phyloP scores from a whole-genome alignment of 2,329 filamentous ascomycete species.

The Beauveria pseudobassiana region DNA sequence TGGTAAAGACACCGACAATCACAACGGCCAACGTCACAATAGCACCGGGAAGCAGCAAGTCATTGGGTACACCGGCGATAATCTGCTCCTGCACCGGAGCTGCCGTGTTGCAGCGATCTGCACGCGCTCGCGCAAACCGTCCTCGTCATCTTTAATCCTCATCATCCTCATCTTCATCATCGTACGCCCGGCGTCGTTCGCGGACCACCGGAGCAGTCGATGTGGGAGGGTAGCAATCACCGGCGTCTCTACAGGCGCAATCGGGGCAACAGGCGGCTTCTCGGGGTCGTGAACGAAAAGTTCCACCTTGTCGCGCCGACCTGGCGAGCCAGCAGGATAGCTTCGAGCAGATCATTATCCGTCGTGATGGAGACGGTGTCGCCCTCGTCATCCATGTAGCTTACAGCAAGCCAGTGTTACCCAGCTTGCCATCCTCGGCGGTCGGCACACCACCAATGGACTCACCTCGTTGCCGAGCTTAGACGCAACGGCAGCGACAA shows the following conservation, averaged over 20 bases:
- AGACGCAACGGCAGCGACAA: slow-evolving; percentile 67
- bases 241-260: slow-evolving; percentile 40
- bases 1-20: slow-evolving; percentile 86
- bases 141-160: slow-evolving; percentile 31
- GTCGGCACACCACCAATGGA: slow-evolving; percentile 72
- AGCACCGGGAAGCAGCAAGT: slow-evolving; percentile 84
- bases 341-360: slow-evolving; percentile 85
- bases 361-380: slow-evolving; percentile 96
- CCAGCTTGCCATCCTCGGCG: slow-evolving; percentile 72
- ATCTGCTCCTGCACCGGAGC: slow-evolving; percentile 60
- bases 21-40: slow-evolving; percentile 93
- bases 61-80: slow-evolving; percentile 88
- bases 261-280: slow-evolving; percentile 68
- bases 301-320: slow-evolving; percentile 85
- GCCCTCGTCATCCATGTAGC: slow-evolving; percentile 94
- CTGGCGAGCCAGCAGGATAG: slow-evolving; percentile 74
- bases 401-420: slow-evolving; percentile 75
- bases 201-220: slow-evolving; percentile 41
- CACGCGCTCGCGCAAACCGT: too few relatives aligned
- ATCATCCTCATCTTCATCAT: slow-evolving; percentile 50
- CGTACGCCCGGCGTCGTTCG: slow-evolving; percentile 39
- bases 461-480: slow-evolving; percentile 80
- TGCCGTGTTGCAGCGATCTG: slow-evolving; percentile 22
- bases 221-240: slow-evolving; percentile 35
- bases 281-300: slow-evolving; percentile 92